Evolutionary conservation across 352 stramenopile species (phyloP), one percentile per base, ranked within the genome.

Genomic region (Phytophthora idaei): DNA sequence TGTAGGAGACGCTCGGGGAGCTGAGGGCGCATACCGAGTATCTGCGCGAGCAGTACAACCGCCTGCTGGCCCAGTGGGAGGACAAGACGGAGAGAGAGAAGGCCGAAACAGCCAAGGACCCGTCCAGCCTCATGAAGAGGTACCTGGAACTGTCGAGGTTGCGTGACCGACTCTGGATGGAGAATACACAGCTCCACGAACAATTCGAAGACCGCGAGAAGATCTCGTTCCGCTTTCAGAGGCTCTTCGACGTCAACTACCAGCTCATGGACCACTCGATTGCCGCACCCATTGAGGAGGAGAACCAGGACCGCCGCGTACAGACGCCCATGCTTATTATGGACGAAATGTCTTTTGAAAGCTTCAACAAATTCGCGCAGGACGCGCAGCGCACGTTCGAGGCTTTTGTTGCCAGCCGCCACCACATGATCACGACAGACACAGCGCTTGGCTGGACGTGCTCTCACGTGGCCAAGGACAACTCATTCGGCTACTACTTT

Each of bases 201-300:
- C 52, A 79, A 28, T 85, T 85, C 29, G 77, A 85, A 42, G 77
- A 85, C 36, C 77, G 77, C 28, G 77, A 85, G 72, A 85, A 85
- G 64, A 66, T 77, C 32, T 74, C 69, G 34, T 85, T 81, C 65
- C 74, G 77, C 25, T 73, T 85, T 36, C 77, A 85, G 61, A 72
- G 77, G 17, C 77, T 85, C 25, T 85, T 85, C 48, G 74, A 85
- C 46, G 74, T 85, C 39, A 85, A 85, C 56, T 85, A 85, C 52
- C 77, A 85, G 50, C 72, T 85, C 37, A 85, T 85, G 77, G 71
- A 85, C 63, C 77, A 85, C 64, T 83, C 77, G 56, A 72, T 78
- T 42, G 72, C 74, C 14, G 71, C 64, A 0, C 70, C 71, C 0
- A 69, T 54, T 17, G 56, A 73, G 11, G 53, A 78, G 3, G 64